Percentiles rank a stretch among this genome's conserved stretches.
phyloP scores from a whole-genome alignment of 352 stramenopile species.

The Globisporangium cederbergense region DNA sequence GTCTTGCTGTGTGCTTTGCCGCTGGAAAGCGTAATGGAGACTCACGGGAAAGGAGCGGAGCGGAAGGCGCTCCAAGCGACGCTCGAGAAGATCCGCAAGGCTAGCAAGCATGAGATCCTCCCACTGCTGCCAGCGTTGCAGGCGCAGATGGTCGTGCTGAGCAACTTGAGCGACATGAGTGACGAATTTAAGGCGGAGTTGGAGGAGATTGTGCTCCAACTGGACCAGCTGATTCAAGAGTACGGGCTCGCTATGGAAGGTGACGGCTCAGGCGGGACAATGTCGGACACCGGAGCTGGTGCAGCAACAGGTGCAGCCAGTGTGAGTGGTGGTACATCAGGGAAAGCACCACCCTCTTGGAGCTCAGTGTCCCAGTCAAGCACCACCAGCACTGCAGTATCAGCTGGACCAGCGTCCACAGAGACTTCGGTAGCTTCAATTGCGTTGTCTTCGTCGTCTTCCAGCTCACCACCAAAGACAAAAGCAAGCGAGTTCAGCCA shows the following conservation, averaged over 20 bases:
- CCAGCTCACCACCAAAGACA: conserved; percentile 2
- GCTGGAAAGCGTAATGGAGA: conserved; percentile 63
- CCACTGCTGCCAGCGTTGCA: conserved; percentile 61
- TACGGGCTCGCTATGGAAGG: neutral
- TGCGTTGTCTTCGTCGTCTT: neutral
- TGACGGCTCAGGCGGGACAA: neutral
- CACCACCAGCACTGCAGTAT: neutral
- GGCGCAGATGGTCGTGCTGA: conserved; percentile 50
- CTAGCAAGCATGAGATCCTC: conserved; percentile 67
- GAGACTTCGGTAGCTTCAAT: neutral
- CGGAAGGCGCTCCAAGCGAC: conserved; percentile 66
- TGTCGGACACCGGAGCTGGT: neutral
- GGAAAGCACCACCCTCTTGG: neutral
- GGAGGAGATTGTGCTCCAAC: conserved; percentile 34
- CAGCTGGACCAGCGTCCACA: neutral
- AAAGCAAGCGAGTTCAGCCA: conserved; percentile 5
- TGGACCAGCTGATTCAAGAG: conserved; percentile 45
- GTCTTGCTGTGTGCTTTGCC: conserved; percentile 64
- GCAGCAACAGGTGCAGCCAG: neutral
- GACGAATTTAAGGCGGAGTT: conserved; percentile 58
- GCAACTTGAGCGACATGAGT: conserved; percentile 44
- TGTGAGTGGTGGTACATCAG: neutral
- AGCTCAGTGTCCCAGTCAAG: neutral
- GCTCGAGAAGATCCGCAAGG: conserved; percentile 83
- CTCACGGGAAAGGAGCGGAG: conserved; percentile 73